Evolutionary conservation across 176 grass and related monocot species (phyloP), one percentile per base, ranked within the genome.

Genomic region (Metroxylon sagu): DNA sequence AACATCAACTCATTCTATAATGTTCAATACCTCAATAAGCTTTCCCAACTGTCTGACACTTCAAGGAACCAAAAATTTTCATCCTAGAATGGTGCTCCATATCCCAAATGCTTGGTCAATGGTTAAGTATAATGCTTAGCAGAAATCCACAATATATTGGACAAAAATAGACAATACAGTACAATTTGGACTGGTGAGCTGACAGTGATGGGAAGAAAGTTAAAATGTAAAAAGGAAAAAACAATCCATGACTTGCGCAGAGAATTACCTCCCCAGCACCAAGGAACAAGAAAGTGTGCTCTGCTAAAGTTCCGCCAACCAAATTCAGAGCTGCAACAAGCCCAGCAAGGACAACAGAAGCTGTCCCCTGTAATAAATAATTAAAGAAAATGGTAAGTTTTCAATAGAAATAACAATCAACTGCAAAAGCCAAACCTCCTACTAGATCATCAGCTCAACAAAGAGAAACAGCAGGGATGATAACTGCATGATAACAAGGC

Each of bases 201-300:
- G 61, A 60, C 16, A 12, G 23, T n/a, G 39, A 12, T 30, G 4
- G 15, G 17, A 8, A 39, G 8, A 23, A 29, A 48, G 18, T 26
- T 4, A 48, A 56, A 59, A 30, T 39, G 12, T 14, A 1, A 10
- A 50, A 54, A n/a, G 53, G 58, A 39, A 50, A 16, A 50, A 49
- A 71, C 1, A 6, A 68, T 48, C 25, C n/a, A 52, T 54, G 31
- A 49, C 49, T 49, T 26, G 51, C 5, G 52, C 55, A 63, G 4
- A 71, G 6, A 71, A 16, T 52, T 6, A 97, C 87, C 87, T 97
- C 92, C 69, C 92, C 92, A 4, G 87, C 92, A n/a, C 92, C 87
- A 19, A 97, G 80, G 76, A 97, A 97, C 61, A 97, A 65, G 68
- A 91, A 91, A 63, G 77, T 91, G 60, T 97, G 87, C 49, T 80